These are phyloP conservation scores for Cercospora zeae-maydis DNA, from an alignment of 2,329 filamentous ascomycete genomes.

Conservation along the genomic window DNA sequence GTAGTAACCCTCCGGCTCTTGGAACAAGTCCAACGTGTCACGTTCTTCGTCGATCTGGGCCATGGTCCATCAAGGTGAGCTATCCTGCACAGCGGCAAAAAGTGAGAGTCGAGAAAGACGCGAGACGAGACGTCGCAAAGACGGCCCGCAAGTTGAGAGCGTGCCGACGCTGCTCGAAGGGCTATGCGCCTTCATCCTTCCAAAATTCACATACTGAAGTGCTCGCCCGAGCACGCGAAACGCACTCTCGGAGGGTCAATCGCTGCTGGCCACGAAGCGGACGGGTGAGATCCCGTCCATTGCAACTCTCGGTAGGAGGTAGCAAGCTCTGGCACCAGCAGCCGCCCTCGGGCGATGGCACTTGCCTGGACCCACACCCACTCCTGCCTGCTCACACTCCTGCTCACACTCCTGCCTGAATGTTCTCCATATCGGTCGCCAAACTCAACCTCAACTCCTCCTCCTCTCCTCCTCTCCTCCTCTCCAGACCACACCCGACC, in stretches of 20 bases:
- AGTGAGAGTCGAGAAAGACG: not conserved
- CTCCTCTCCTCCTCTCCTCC: not conserved
- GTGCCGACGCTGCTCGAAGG: not conserved
- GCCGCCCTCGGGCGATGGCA: not conserved
- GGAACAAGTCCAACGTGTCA: slow-evolving; percentile 58
- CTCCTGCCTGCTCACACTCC: not conserved
- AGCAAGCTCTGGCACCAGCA: slow-evolving; percentile 2
- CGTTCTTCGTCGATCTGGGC: slow-evolving; percentile 34
- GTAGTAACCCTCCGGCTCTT: slow-evolving; percentile 78
- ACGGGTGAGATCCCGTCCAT: not conserved
- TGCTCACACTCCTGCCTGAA: slow-evolving; percentile 7
- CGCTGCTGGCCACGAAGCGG: not conserved
- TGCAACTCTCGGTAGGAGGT: not conserved
- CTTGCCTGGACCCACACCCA: not conserved
- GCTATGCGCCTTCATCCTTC: not conserved
- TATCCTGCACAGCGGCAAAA: not conserved
- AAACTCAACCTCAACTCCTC: not conserved
- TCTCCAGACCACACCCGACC: not conserved
- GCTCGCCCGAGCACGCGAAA: not conserved
- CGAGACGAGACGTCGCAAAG: not conserved
- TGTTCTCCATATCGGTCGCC: not conserved
- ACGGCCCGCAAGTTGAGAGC: not conserved
- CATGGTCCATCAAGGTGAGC: slow-evolving; percentile 16
- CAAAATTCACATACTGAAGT: not conserved
- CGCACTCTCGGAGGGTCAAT: not conserved